Evolutionary conservation across 345 rosid species (phyloP).

Genomic region (Ceriops tagal): DNA sequence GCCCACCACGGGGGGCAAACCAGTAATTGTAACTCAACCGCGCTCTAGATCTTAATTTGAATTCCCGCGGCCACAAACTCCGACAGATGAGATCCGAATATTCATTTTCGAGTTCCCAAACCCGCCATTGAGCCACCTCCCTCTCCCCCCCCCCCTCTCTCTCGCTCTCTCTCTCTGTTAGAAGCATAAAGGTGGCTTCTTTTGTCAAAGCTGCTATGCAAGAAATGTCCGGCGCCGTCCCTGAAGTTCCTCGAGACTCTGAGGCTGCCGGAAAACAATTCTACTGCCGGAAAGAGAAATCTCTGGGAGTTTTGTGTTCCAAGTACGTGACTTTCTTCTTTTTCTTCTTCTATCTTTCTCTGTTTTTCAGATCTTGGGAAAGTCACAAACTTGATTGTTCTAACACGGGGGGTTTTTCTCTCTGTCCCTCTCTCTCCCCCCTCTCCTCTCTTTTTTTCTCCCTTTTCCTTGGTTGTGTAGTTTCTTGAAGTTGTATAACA

Average conservation of each 20-base stretch:
- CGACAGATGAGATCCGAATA: constrained; percentile 18
- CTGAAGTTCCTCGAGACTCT: constrained; percentile 27
- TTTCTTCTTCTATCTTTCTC: not conserved
- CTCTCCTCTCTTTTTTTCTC: not conserved
- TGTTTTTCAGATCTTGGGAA: constrained; percentile 10
- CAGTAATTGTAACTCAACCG: constrained; percentile 1
- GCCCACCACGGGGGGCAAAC: not conserved
- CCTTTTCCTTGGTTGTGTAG: constrained; percentile 20
- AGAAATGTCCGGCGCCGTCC: constrained; percentile 20
- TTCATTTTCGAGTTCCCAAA: constrained; percentile 29
- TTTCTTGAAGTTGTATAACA: constrained; percentile 54
- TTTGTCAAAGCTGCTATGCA: not conserved
- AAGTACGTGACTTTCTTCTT: constrained; percentile 34
- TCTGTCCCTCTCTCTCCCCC: no score
- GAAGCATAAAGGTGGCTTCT: no score
- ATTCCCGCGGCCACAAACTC: constrained; percentile 19
- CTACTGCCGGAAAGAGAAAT: constrained; percentile 75
- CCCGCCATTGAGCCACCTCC: constrained; percentile 27
- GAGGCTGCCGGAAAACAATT: constrained; percentile 36
- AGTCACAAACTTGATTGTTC: not conserved
- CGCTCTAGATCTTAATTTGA: constrained; percentile 16
- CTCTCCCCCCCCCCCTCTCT: constrained; percentile 3
- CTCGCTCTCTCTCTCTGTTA: not conserved
- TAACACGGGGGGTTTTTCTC: no score
- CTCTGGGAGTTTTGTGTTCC: constrained; percentile 69